Evolutionary conservation across 805 yeast genomes (phyloP).

Genomic region (Candida krabiensis): DNA sequence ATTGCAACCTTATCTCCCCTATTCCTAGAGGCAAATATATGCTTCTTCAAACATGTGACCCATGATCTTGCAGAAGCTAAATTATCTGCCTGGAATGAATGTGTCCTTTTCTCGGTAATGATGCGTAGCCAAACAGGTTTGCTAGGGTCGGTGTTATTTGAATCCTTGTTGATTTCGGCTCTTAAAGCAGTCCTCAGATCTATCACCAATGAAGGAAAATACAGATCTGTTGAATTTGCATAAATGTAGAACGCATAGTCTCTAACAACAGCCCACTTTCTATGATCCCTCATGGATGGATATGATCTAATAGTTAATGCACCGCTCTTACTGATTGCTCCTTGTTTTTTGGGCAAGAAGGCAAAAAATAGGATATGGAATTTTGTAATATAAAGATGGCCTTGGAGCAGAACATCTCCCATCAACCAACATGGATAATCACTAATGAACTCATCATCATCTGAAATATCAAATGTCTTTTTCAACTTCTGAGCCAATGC

Average conservation of each 20-base stretch:
- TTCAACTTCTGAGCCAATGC: conserved; percentile 38
- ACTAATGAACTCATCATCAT: conserved; percentile 54
- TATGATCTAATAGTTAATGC: conserved; percentile 44
- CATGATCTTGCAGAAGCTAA: conserved; percentile 73
- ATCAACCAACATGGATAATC: conserved; percentile 79
- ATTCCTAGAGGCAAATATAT: conserved; percentile 72
- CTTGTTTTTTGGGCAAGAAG: conserved; percentile 59
- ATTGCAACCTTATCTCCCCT: conserved; percentile 70
- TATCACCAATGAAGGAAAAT: conserved; percentile 77
- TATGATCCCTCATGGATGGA: conserved; percentile 38
- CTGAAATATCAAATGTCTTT: conserved; percentile 44
- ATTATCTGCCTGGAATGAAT: conserved; percentile 73
- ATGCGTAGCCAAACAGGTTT: conserved; percentile 54
- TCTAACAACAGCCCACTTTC: conserved; percentile 81
- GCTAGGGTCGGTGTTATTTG: conserved; percentile 17
- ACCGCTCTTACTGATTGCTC: conserved; percentile 48
- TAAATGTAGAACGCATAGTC: conserved; percentile 69
- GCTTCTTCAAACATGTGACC: conserved; percentile 73
- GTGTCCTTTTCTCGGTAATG: conserved; percentile 54
- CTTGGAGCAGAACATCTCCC: conserved; percentile 81
- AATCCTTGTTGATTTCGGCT: conserved; percentile 48
- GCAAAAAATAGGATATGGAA: conserved; percentile 73
- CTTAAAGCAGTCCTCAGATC: conserved; percentile 64
- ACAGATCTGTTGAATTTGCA: conserved; percentile 71
- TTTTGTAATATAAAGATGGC: conserved; percentile 74